Conservation (phyloP, 2,329 filamentous ascomycete species). For the Colletotrichum plurivorum region DNA sequence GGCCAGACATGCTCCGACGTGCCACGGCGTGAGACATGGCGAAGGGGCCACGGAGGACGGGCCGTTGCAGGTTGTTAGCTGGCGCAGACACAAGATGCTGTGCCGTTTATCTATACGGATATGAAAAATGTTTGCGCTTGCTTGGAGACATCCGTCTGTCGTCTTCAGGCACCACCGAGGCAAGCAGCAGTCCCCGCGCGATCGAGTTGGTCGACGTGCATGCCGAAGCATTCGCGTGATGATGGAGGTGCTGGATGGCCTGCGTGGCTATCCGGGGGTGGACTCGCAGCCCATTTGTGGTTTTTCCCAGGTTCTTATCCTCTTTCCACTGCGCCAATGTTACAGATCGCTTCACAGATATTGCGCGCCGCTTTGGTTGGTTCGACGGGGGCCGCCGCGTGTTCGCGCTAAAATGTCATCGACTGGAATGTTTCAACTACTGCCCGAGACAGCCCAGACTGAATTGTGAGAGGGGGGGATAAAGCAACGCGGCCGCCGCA, state of each 20-base stretch:
- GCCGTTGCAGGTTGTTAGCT: background rate
- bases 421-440: slow-evolving; percentile 26
- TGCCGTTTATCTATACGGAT: no score
- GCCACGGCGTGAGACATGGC: background rate
- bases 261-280: background rate
- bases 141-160: background rate
- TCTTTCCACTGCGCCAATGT: slow-evolving; percentile 18
- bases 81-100: background rate
- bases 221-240: no score
- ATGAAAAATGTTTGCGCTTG: background rate
- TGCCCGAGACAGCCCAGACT: slow-evolving; percentile 13
- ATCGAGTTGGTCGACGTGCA: no score
- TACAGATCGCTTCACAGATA: slow-evolving; percentile 30
- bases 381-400: background rate
- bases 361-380: slow-evolving; percentile 10
- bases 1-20: background rate
- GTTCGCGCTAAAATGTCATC: slow-evolving; percentile 18
- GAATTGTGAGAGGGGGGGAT: background rate
- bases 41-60: background rate
- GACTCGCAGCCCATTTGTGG: background rate
- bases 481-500: background rate
- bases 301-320: background rate
- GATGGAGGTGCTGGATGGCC: background rate
- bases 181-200: no score
- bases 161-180: no score